Percentiles rank a stretch among this genome's conserved stretches.
Evolutionary conservation across 2,329 filamentous ascomycete species (phyloP).

Genomic region (Fusarium chuoi): DNA sequence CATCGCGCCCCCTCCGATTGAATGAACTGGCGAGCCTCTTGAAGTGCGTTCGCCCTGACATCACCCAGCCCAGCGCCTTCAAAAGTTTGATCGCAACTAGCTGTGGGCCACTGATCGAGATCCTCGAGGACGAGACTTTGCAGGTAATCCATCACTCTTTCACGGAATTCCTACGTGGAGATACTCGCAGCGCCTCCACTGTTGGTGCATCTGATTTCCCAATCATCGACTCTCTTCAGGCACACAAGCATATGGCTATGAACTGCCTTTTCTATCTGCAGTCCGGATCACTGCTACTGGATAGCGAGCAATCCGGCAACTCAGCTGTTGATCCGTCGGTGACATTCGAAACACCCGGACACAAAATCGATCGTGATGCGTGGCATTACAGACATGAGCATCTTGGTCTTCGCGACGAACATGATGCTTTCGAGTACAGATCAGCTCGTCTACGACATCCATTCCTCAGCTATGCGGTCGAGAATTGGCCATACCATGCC

Average conservation of each 20-base stretch:
- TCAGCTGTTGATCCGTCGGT: neutral
- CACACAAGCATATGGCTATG: constrained; percentile 33
- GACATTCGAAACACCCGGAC: neutral
- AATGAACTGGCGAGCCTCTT: constrained; percentile 48
- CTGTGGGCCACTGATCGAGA: constrained; percentile 56
- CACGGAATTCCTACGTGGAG: constrained; percentile 56
- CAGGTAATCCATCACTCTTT: constrained; percentile 60
- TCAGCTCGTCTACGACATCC: constrained; percentile 31
- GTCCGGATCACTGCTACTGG: constrained; percentile 24
- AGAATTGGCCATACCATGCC: constrained; percentile 40
- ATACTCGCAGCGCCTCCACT: neutral
- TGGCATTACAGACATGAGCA: neutral
- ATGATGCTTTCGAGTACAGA: constrained; percentile 19
- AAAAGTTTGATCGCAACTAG: constrained; percentile 51
- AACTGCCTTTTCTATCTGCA: constrained; percentile 33
- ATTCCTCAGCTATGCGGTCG: constrained; percentile 34
- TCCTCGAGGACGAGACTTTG: constrained; percentile 57
- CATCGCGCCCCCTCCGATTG: constrained; percentile 52
- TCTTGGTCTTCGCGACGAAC: neutral
- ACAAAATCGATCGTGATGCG: neutral
- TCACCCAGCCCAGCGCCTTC: constrained; percentile 20
- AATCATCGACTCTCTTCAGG: constrained; percentile 23
- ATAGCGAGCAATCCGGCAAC: neutral
- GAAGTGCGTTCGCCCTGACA: constrained; percentile 37
- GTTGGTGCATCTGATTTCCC: constrained; percentile 14